phyloP scores from a whole-genome alignment of 2,329 filamentous ascomycete genomes.

The Botrytis medusae region DNA sequence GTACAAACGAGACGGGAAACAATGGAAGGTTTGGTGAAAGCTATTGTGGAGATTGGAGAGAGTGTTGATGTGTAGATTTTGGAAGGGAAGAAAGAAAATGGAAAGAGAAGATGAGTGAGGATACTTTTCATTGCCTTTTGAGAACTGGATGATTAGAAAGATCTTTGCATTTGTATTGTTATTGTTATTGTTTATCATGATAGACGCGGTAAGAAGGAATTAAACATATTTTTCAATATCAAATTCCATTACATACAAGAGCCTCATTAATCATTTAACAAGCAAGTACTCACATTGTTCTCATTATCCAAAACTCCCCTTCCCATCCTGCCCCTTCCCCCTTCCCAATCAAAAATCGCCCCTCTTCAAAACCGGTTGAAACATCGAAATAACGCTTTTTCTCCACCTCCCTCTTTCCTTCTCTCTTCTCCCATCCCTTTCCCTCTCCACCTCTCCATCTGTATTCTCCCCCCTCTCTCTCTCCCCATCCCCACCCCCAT shows the following conservation, averaged over 20 bases:
- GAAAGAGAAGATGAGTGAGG: not conserved
- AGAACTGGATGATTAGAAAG: too few relatives aligned
- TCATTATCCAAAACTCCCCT: not conserved
- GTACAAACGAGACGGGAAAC: slow-evolving; percentile 58
- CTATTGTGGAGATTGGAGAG: slow-evolving; percentile 47
- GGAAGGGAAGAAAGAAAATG: not conserved
- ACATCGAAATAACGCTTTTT: not conserved
- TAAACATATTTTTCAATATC: too few relatives aligned
- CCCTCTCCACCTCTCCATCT: too few relatives aligned
- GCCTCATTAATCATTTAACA: too few relatives aligned
- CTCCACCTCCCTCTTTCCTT: not conserved
- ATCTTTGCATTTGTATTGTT: too few relatives aligned
- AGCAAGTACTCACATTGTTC: too few relatives aligned
- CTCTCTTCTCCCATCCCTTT: not conserved
- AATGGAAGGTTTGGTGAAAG: slow-evolving; percentile 60
- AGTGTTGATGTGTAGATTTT: slow-evolving; percentile 2
- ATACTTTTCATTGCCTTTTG: not conserved
- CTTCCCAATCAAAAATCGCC: not conserved
- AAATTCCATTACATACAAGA: too few relatives aligned
- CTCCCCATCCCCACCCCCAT: not conserved
- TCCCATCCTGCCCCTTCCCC: too few relatives aligned
- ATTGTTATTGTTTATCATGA: too few relatives aligned
- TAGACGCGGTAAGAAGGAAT: too few relatives aligned
- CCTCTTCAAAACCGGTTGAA: not conserved
- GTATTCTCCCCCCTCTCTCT: not conserved